Evolutionary conservation across 2,329 filamentous ascomycete genomes (phyloP).

Genomic region (Aspergillus glaucus): DNA sequence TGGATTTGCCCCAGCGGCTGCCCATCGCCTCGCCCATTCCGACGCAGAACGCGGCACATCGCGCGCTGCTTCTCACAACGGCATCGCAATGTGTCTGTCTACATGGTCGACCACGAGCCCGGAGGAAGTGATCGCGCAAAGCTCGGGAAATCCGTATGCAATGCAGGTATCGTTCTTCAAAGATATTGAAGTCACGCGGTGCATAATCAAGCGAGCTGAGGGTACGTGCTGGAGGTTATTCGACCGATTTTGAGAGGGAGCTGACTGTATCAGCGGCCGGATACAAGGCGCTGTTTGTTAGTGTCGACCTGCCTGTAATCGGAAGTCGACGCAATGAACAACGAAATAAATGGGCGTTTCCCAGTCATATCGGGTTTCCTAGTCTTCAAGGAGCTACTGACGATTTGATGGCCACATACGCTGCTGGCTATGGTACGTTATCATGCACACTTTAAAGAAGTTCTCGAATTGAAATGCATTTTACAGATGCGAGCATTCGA

Average conservation of each 20-base stretch:
- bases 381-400: constrained; percentile 21
- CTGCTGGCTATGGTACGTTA: not conserved
- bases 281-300: constrained; percentile 48
- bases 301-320: constrained; percentile 48
- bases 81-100: constrained; percentile 42
- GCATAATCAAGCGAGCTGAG: constrained; percentile 35
- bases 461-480: not conserved
- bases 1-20: constrained; percentile 47
- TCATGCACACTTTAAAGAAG: not conserved
- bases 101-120: constrained; percentile 38
- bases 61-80: constrained; percentile 36
- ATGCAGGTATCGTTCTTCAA: constrained; percentile 49
- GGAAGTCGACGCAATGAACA: constrained; percentile 47
- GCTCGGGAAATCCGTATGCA: constrained; percentile 36
- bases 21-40: constrained; percentile 46
- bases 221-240: constrained; percentile 17
- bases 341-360: constrained; percentile 46
- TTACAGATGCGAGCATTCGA: constrained; percentile 27
- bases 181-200: constrained; percentile 34
- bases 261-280: constrained; percentile 27
- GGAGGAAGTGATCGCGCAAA: constrained; percentile 39
- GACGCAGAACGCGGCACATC: constrained; percentile 48
- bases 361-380: constrained; percentile 32
- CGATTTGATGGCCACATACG: constrained; percentile 1
- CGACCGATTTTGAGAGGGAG: not conserved